These are phyloP conservation scores for Podospora pseudoanserina DNA, from an alignment of 495 filamentous ascomycete species.

Conservation along the genomic window DNA sequence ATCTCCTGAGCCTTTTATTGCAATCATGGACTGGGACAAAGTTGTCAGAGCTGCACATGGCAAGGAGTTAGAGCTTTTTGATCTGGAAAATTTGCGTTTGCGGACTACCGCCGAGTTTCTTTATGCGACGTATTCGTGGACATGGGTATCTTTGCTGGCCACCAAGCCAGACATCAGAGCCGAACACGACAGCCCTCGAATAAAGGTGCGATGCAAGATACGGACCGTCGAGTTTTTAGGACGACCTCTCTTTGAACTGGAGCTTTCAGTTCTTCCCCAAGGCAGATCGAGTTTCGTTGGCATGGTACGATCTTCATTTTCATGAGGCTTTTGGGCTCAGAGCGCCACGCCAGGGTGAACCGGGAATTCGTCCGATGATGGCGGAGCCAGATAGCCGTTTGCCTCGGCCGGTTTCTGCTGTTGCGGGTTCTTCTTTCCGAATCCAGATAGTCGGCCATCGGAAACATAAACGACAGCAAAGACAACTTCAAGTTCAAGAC, in stretches of 20 bases:
- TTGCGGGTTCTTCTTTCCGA: not conserved
- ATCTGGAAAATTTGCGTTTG: not conserved
- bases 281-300: not conserved
- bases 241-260: not conserved
- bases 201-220: not conserved
- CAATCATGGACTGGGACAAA: conserved; percentile 6
- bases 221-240: conserved; percentile 7
- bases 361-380: not conserved
- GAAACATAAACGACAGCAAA: not conserved
- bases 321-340: not conserved
- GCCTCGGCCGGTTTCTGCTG: not conserved
- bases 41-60: not conserved
- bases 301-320: not conserved
- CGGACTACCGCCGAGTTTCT: not conserved
- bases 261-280: not conserved
- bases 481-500: not conserved
- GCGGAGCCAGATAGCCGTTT: not conserved
- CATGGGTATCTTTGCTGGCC: not conserved
- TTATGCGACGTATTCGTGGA: not conserved
- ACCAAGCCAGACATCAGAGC: not conserved
- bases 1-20: not conserved
- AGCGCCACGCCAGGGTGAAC: not conserved
- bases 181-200: not conserved
- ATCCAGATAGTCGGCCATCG: not conserved
- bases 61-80: not conserved